phyloP scores from a whole-genome alignment of 2,329 filamentous ascomycete species.

The Dissoconium aciculare region DNA sequence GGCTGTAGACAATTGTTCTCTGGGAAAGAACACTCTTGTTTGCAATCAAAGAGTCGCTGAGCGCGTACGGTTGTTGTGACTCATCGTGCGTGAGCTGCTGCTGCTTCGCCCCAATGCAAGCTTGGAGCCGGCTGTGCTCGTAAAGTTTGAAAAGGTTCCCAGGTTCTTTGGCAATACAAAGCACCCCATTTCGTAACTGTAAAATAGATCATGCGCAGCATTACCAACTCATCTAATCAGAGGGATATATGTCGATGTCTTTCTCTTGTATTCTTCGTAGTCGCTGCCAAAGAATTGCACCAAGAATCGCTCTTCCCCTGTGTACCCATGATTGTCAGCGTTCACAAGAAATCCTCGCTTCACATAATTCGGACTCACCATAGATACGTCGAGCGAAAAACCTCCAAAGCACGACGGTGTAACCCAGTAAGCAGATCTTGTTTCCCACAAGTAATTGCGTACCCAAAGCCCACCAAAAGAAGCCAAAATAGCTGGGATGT shows the following conservation, averaged over 20 bases:
- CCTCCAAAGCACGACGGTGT: constrained; percentile 61
- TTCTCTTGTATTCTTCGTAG: constrained; percentile 58
- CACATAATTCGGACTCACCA: constrained; percentile 28
- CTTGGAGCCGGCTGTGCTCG: too few relatives aligned
- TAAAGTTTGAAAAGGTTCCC: too few relatives aligned
- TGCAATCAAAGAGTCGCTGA: too few relatives aligned
- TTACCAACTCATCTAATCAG: constrained; percentile 39
- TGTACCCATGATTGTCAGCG: constrained; percentile 4
- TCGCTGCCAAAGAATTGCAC: constrained; percentile 71
- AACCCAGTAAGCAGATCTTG: constrained; percentile 57
- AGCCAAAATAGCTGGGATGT: constrained; percentile 93
- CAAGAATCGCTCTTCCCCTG: constrained; percentile 64
- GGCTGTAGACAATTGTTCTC: too few relatives aligned
- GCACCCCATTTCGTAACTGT: too few relatives aligned
- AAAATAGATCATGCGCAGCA: too few relatives aligned
- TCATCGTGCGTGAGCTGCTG: too few relatives aligned
- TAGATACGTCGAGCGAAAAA: constrained; percentile 67
- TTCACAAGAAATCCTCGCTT: too few relatives aligned
- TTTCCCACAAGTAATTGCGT: constrained; percentile 88
- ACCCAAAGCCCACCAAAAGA: constrained; percentile 96
- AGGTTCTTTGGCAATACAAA: too few relatives aligned
- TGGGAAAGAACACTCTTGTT: too few relatives aligned
- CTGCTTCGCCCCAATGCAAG: too few relatives aligned
- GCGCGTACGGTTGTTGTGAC: too few relatives aligned
- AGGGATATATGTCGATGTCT: constrained; percentile 65